Percentiles rank a stretch among this genome's conserved stretches.
Evolutionary conservation across 2,329 filamentous ascomycete genomes (phyloP).

Genomic region (Neoarthrinium moseri): DNA sequence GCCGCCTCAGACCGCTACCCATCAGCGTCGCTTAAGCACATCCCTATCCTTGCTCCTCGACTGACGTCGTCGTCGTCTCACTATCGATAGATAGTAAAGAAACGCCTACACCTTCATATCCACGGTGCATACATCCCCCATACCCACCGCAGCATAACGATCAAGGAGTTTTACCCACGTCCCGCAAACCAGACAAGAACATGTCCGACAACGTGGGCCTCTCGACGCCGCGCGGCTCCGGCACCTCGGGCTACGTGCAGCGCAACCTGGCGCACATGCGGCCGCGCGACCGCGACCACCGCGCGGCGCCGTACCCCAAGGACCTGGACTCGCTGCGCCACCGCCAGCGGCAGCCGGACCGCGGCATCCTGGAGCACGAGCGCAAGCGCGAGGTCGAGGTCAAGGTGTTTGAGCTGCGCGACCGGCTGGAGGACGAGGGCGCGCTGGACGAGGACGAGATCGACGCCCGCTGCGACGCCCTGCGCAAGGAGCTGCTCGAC

Average conservation of each 20-base stretch:
- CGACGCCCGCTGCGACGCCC: slow-evolving; percentile 67
- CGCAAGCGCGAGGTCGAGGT: slow-evolving; percentile 88
- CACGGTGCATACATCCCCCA: too few species aligned
- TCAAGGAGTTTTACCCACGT: too few species aligned
- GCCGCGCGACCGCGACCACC: slow-evolving; percentile 82
- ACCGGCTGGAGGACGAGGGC: slow-evolving; percentile 85
- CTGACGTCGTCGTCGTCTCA: neutral
- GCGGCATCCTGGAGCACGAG: slow-evolving; percentile 92
- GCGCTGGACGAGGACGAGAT: slow-evolving; percentile 89
- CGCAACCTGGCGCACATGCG: slow-evolving; percentile 87
- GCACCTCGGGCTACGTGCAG: slow-evolving; percentile 96
- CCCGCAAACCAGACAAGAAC: too few species aligned
- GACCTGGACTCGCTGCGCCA: slow-evolving; percentile 70
- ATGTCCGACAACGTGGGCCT: slow-evolving; percentile 99
- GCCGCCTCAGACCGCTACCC: slow-evolving; percentile 19
- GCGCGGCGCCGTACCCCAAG: slow-evolving; percentile 71
- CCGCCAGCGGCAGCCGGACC: slow-evolving; percentile 80
- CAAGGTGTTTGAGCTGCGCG: slow-evolving; percentile 86
- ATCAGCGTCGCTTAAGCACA: neutral
- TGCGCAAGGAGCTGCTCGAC: slow-evolving; percentile 62
- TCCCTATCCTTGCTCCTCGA: neutral
- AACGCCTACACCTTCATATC: neutral
- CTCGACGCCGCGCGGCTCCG: slow-evolving; percentile 87
- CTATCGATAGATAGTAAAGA: neutral
- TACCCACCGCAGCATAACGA: too few species aligned